Evolutionary conservation across 2,329 filamentous ascomycete genomes (phyloP), one percentile per base, ranked within the genome.

Genomic region (Phyllosticta citrichinensis): DNA sequence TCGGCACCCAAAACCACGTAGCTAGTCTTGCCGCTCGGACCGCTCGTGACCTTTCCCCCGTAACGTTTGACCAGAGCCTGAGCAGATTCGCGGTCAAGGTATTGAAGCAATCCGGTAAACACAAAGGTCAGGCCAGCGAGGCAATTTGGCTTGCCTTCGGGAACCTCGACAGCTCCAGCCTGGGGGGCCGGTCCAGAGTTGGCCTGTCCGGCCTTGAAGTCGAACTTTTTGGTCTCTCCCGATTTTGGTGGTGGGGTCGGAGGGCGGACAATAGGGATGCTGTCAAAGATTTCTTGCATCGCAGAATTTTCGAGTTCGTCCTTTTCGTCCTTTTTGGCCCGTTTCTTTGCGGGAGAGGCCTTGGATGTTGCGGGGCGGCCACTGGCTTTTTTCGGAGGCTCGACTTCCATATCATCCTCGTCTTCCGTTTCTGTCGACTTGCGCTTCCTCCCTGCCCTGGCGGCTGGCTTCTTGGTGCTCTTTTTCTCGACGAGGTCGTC

Each of bases 1-100:
- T 97, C 94, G 25, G 82, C 83, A 52, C 94, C 94, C 2, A 99
- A 81, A 17, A 99, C 89, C 54, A 99, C 91, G 70, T 91, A 99
- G 69, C 83, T 94, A 0, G 95, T 99, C 75, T 96, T 97, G 69
- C 87, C 88, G 71, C 93, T 97, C 20, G 95, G 94, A 5, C 85
- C 87, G 10, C 79, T 80, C 10, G 88, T 96, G 24, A 96, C 86
- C 75, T 96, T 97, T 58, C 94, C 94, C 52, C 94, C 95, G 72
- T 97, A 95, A 64, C 87, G 85, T 73, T 99, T 99, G 61, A 97
- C 90, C 19, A 99, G 79, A 52, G 83, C 86, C 65, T 92, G 87
- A 1, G 85, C 93, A 67, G 96, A 91, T 5, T 96, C 91, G 63
- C 94, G 86, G 53, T 88, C 86, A 61, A 97, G 83, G 0, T 83